Percentiles rank a stretch among this genome's conserved stretches.
Conservation (phyloP, 2,329 filamentous ascomycete species). For the Ascochyta fabae region DNA sequence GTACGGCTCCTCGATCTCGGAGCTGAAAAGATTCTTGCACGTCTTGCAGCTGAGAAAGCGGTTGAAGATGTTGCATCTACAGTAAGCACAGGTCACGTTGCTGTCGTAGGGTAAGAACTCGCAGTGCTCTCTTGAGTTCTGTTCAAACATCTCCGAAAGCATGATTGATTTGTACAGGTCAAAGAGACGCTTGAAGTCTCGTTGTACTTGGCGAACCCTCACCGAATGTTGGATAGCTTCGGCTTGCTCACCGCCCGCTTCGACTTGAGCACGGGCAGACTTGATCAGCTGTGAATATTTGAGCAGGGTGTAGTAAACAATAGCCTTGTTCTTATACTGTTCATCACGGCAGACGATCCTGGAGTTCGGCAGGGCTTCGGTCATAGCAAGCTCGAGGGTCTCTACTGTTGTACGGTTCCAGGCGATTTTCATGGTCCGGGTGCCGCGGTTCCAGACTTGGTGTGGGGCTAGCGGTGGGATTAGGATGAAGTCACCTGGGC, state of each 20-base stretch:
- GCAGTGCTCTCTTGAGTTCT: slow-evolving; percentile 69
- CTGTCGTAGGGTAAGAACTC: slow-evolving; percentile 85
- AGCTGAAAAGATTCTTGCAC: slow-evolving; percentile 72
- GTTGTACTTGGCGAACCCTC: slow-evolving; percentile 73
- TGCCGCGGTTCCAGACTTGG: slow-evolving; percentile 98
- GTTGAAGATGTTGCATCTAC: slow-evolving; percentile 95
- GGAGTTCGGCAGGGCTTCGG: slow-evolving; percentile 86
- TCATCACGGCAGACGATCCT: slow-evolving; percentile 94
- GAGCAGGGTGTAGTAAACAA: slow-evolving; percentile 83
- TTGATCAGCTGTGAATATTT: slow-evolving; percentile 72
- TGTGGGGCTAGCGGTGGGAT: slow-evolving; percentile 93
- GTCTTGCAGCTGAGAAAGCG: slow-evolving; percentile 90
- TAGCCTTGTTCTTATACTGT: slow-evolving; percentile 98
- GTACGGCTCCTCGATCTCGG: slow-evolving; percentile 82
- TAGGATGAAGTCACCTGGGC: slow-evolving; percentile 87
- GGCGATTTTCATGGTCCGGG: slow-evolving; percentile 93
- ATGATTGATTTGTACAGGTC: slow-evolving; percentile 78
- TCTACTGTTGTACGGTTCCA: slow-evolving; percentile 97
- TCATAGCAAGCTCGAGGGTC: slow-evolving; percentile 83
- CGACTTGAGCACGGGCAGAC: slow-evolving; percentile 65
- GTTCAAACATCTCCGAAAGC: slow-evolving; percentile 83
- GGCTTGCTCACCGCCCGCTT: slow-evolving; percentile 49
- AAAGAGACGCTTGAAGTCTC: slow-evolving; percentile 84
- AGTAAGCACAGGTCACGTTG: slow-evolving; percentile 94
- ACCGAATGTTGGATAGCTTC: slow-evolving; percentile 47